Conservation (phyloP, 106 monocot genomes). For the Dendrobium officinale region DNA sequence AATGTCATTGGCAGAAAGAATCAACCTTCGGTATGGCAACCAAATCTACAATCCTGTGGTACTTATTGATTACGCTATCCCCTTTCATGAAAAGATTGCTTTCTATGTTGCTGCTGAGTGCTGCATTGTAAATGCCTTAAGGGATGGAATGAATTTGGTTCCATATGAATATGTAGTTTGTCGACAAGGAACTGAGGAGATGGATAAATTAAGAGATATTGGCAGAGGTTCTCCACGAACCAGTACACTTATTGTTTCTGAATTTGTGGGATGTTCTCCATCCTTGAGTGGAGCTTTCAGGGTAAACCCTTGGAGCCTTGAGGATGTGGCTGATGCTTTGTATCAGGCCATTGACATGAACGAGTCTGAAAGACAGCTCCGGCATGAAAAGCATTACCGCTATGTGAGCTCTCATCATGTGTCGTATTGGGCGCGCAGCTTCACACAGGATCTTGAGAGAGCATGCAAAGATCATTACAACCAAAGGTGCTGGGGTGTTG, state of each 20-base stretch:
- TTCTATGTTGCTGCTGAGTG: constrained; percentile 49
- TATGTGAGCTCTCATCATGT: constrained; percentile 54
- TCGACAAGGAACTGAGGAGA: constrained; percentile 41
- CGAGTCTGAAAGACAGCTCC: constrained; percentile 33
- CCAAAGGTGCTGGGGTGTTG: constrained; percentile 41
- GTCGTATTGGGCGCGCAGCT: constrained; percentile 46
- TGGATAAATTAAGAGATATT: constrained; percentile 30
- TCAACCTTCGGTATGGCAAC: constrained; percentile 31
- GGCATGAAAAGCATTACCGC: constrained; percentile 55
- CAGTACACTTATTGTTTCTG: constrained; percentile 48
- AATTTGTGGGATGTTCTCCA: constrained; percentile 62
- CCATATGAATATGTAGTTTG: constrained; percentile 57
- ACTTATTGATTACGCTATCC: constrained; percentile 37
- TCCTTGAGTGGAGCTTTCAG: constrained; percentile 49
- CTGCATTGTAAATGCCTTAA: constrained; percentile 61
- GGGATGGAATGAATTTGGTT: constrained; percentile 72
- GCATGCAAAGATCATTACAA: constrained; percentile 46
- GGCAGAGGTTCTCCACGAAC: constrained; percentile 18
- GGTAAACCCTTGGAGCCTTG: constrained; percentile 55
- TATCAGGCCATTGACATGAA: constrained; percentile 20
- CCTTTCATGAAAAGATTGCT: constrained; percentile 50
- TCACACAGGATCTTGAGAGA: constrained; percentile 41
- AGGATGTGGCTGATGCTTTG: constrained; percentile 54
- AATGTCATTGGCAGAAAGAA: constrained; percentile 31
- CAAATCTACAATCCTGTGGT: constrained; percentile 39